Percentiles rank a stretch among this genome's conserved stretches.
phyloP scores from a whole-genome alignment of 805 yeast species.

The Saccharomycopsis sp. region DNA sequence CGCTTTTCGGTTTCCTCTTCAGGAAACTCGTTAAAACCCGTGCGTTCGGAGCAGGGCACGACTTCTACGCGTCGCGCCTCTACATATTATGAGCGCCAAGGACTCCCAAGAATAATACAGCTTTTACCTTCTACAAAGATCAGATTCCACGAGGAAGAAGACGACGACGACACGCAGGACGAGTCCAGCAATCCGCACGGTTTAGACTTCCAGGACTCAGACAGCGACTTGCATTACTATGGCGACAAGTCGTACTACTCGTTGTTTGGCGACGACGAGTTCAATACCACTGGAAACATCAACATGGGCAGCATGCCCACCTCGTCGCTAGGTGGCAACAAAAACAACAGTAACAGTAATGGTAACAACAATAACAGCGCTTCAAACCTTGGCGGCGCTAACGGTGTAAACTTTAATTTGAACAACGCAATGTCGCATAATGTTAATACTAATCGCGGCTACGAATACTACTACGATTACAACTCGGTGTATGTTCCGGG shows the following conservation, averaged over 20 bases:
- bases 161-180: constrained; percentile 26
- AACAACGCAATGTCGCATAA: constrained; percentile 64
- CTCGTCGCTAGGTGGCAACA: no score
- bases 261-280: constrained; percentile 7
- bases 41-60: not conserved
- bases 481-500: constrained; percentile 53
- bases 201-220: not conserved
- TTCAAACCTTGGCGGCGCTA: no score
- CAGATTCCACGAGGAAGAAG: constrained; percentile 61
- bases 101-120: constrained; percentile 52
- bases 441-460: constrained; percentile 65
- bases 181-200: not conserved
- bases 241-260: constrained; percentile 16
- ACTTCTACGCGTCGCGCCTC: not conserved
- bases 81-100: constrained; percentile 18
- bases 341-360: constrained; percentile 34
- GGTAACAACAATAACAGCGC: constrained; percentile 1
- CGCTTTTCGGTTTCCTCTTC: constrained; percentile 7
- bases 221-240: not conserved
- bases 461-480: constrained; percentile 73
- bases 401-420: no score
- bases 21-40: not conserved
- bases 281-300: constrained; percentile 25
- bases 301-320: constrained; percentile 31
- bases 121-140: constrained; percentile 80